Percentiles rank a stretch among this genome's conserved stretches.
Conservation (phyloP, 116 monocot genomes). For the Thalassia testudinum region DNA sequence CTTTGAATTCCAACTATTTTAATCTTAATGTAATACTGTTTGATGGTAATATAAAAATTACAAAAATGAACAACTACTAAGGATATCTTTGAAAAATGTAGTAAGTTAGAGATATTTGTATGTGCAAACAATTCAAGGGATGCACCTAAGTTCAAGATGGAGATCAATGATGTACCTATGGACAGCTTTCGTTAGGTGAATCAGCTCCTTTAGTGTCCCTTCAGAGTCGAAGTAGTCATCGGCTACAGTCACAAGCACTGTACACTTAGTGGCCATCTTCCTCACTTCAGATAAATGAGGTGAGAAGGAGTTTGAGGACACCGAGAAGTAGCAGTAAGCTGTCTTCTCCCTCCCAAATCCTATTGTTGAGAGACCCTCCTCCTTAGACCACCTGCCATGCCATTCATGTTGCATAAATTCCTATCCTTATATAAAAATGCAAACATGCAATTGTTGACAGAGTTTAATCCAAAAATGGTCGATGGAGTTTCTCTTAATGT, state of each 20-base stretch:
- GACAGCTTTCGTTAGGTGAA: constrained; percentile 2
- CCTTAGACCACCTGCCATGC: constrained; percentile 10
- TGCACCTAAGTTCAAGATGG: too few relatives aligned
- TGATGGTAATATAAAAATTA: too few relatives aligned
- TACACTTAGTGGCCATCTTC: constrained; percentile 5
- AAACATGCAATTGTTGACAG: too few relatives aligned
- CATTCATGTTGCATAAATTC: not conserved
- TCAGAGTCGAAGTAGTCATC: constrained; percentile 20
- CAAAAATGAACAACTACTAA: too few relatives aligned
- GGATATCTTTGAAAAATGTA: too few relatives aligned
- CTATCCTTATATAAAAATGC: not conserved
- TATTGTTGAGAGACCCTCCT: constrained; percentile 7
- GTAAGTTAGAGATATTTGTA: too few relatives aligned
- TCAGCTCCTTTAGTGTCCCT: constrained; percentile 10
- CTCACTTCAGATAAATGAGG: constrained; percentile 1
- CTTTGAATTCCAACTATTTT: too few relatives aligned
- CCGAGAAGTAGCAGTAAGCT: constrained; percentile 1
- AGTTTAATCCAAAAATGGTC: too few relatives aligned
- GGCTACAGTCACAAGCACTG: constrained; percentile 8
- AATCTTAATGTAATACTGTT: too few relatives aligned
- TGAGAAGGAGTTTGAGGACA: not conserved
- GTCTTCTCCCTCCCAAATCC: constrained; percentile 22
- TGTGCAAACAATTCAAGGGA: not conserved
- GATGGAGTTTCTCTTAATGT: too few relatives aligned
- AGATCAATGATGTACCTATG: constrained; percentile 3